Percentiles rank a stretch among this genome's conserved stretches.
These are phyloP conservation scores for Dendrobium chrysotoxum DNA, from an alignment of 106 monocot species.

Conservation along the genomic window DNA sequence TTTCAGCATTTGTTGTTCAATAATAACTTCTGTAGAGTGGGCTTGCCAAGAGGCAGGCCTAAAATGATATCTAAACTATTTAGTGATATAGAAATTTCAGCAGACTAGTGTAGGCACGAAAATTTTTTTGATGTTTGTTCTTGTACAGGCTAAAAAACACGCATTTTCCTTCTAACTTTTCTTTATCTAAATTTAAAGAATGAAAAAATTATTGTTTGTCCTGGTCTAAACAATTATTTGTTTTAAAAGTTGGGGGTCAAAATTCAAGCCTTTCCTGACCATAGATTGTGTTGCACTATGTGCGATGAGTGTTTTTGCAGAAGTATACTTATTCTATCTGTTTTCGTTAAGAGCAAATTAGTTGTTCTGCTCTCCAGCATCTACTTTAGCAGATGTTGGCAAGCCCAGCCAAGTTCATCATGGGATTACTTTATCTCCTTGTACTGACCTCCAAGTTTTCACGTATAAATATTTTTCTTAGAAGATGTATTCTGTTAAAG, in stretches of 20 bases:
- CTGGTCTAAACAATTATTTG: neutral
- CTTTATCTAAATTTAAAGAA: neutral
- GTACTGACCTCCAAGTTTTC: neutral
- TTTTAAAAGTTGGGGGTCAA: neutral
- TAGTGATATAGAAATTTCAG: neutral
- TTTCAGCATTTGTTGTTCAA: neutral
- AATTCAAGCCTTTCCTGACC: neutral
- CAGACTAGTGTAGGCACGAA: neutral
- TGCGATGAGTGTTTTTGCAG: neutral
- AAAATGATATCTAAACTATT: neutral
- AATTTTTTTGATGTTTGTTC: neutral
- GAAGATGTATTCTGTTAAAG: neutral
- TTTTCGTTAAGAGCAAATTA: neutral
- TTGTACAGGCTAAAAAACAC: neutral
- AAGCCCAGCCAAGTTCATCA: neutral
- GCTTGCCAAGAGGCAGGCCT: neutral
- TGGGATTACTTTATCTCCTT: neutral
- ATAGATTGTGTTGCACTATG: neutral
- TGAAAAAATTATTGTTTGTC: neutral
- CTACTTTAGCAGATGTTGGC: conserved; percentile 1
- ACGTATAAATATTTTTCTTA: neutral
- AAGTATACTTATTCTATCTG: neutral
- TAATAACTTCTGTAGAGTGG: neutral
- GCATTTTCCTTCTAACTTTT: neutral
- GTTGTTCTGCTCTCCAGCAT: neutral